phyloP scores from a whole-genome alignment of 2,329 filamentous ascomycete genomes.

The Scleromitrula shiraiana region DNA sequence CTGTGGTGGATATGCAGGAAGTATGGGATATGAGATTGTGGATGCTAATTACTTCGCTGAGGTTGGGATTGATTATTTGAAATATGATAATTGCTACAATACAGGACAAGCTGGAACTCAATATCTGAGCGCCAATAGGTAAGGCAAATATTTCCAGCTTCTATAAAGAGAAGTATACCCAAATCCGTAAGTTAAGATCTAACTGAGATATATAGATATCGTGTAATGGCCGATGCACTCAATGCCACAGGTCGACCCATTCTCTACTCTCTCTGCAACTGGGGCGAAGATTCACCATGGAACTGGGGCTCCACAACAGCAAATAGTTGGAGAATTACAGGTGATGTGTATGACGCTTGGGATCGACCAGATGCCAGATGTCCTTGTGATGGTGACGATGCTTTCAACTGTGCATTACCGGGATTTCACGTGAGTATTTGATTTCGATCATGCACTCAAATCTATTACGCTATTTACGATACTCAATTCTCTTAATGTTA shows the following conservation, averaged over 20 bases:
- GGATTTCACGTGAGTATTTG: conserved; percentile 21
- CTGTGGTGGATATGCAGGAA: conserved; percentile 36
- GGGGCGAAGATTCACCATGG: conserved; percentile 41
- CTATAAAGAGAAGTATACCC: neutral
- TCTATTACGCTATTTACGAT: too few relatives aligned
- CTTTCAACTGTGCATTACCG: conserved; percentile 25
- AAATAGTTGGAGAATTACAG: conserved; percentile 34
- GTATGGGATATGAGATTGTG: conserved; percentile 41
- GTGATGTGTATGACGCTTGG: conserved; percentile 33
- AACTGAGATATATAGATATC: conserved; percentile 23
- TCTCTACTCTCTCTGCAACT: conserved; percentile 36
- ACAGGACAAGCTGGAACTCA: conserved; percentile 41
- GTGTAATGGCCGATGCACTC: conserved; percentile 30
- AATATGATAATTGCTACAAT: conserved; percentile 52
- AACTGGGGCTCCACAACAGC: conserved; percentile 30
- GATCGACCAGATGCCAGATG: conserved; percentile 34
- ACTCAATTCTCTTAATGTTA: too few relatives aligned
- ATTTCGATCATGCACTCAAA: neutral
- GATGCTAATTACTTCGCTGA: conserved; percentile 44
- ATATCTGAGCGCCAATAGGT: conserved; percentile 34
- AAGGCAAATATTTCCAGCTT: neutral
- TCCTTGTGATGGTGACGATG: conserved; percentile 34
- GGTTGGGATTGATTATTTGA: conserved; percentile 45
- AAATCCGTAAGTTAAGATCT: neutral
- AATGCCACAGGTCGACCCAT: conserved; percentile 32